A percentile compares a stretch with the other conserved stretches of the same genome.
Evolutionary conservation across 495 filamentous ascomycete species (phyloP).

Genomic region (Penicillium samsonianum): DNA sequence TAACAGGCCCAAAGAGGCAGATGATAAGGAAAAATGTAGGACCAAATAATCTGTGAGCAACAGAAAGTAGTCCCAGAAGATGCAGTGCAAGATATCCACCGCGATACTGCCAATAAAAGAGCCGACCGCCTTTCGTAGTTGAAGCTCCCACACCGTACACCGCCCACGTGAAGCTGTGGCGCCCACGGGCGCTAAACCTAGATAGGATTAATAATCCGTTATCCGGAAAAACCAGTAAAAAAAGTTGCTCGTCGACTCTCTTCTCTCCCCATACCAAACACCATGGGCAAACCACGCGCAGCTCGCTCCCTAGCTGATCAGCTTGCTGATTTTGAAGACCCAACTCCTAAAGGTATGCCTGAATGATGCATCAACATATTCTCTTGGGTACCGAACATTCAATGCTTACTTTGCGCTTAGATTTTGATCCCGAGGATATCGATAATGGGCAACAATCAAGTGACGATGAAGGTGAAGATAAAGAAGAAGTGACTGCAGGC

Average conservation of each 20-base stretch:
- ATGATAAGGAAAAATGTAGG: neutral
- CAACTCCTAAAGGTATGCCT: slow-evolving; percentile 58
- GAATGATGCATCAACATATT: neutral
- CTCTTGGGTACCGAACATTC: slow-evolving; percentile 3
- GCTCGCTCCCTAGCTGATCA: slow-evolving; percentile 60
- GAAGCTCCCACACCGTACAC: neutral
- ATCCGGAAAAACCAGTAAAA: slow-evolving; percentile 43
- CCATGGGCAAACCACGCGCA: slow-evolving; percentile 30
- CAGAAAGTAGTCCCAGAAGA: slow-evolving; percentile 3
- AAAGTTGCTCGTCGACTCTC: slow-evolving; percentile 20
- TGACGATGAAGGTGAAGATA: slow-evolving; percentile 49
- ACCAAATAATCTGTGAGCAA: slow-evolving; percentile 7
- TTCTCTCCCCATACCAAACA: slow-evolving; percentile 18
- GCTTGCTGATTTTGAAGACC: slow-evolving; percentile 64
- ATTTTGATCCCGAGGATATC: slow-evolving; percentile 86
- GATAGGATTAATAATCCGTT: slow-evolving; percentile 24
- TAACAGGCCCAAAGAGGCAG: neutral
- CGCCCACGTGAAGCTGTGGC: slow-evolving; percentile 8
- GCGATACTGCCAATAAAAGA: slow-evolving; percentile 8
- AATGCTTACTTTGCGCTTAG: slow-evolving; percentile 45
- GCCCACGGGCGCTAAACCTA: slow-evolving; percentile 12
- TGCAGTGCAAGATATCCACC: slow-evolving; percentile 3
- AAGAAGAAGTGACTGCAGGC: slow-evolving; percentile 50
- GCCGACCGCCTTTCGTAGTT: slow-evolving; percentile 23
- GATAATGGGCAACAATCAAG: slow-evolving; percentile 53